phyloP scores from a whole-genome alignment of 208 protist species.

The Leishmania aethiopica region DNA sequence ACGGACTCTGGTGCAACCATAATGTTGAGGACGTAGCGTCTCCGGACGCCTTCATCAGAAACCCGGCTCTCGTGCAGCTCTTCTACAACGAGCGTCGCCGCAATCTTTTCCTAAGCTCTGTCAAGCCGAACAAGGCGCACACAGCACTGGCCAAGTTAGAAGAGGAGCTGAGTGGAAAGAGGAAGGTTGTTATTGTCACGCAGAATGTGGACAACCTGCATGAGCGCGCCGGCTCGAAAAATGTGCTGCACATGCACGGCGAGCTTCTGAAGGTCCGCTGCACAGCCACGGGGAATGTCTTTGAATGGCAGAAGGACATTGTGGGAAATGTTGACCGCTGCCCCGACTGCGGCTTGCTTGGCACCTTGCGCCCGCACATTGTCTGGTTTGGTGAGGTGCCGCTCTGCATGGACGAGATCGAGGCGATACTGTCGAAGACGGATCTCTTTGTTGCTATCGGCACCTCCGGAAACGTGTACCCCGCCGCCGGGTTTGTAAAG shows the following conservation, averaged over 20 bases:
- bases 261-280: constrained; percentile 77
- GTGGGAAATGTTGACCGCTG: constrained; percentile 40
- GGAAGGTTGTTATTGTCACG: constrained; percentile 56
- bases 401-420: constrained; percentile 65
- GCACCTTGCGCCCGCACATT: constrained; percentile 78
- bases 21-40: constrained; percentile 72
- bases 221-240: constrained; percentile 59
- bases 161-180: constrained; percentile 31
- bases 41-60: constrained; percentile 46
- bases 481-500: constrained; percentile 62
- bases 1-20: constrained; percentile 80
- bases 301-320: constrained; percentile 35
- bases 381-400: constrained; percentile 89
- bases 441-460: constrained; percentile 79
- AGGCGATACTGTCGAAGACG: constrained; percentile 29
- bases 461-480: constrained; percentile 80
- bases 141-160: constrained; percentile 53
- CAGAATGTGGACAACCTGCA: constrained; percentile 87
- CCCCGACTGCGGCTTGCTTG: constrained; percentile 41
- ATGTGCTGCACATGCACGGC: constrained; percentile 86
- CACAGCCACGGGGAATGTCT: constrained; percentile 37
- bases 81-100: constrained; percentile 73
- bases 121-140: constrained; percentile 66
- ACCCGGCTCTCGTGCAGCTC: constrained; percentile 56
- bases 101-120: constrained; percentile 30